Base-by-base conservation (phyloP, 2,329 filamentous ascomycete species). In the Colletotrichum sp. region DNA sequence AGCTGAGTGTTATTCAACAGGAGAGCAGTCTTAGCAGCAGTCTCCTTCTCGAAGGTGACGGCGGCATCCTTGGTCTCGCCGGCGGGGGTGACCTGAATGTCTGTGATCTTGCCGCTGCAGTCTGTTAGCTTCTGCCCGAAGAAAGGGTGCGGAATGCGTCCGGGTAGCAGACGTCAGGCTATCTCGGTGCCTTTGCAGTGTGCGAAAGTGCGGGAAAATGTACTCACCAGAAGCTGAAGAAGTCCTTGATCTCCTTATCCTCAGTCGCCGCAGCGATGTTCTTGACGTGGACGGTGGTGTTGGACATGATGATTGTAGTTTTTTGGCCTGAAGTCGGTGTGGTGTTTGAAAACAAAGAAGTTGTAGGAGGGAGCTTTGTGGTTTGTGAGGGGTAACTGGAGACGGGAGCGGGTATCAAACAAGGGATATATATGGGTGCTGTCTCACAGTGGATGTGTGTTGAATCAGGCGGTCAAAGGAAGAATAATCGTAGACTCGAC, bases 1-100 rank as follows among this genome's bases (percentile, higher is more conserved):
- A 99, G 94, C 86, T 98, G 94, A 69, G 97, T 99, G 90, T 98
- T 98, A 88, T 99, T 96, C 78, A 99, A 93, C 75, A 99, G 94
- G 55, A 98, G 94, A 30, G 97, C 97, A 26, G 97, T 99, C 90
- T 98, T 98, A 76, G 96, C 96, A 67, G 97, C 97, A 16, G 96
- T 98, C 84, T 96, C 93, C 89, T 98, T 98, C 87, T 99, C 97
- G 83, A 99, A 99, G 68, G 93, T 96, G 78, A 99, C 96, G n/a
- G 93, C 94, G 74, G 97, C 97, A 66, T 93, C 93, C 87, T 98
- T 95, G 79, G 91, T 89, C 79, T 93, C 90, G 82, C 92, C 92
- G 85, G 86, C 86, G 43, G 93, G 86, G 32, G 92, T 95, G 82
- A 98, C 91, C 75, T 95, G 93, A 84, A 99, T 90, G 80, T 91